Conservation (phyloP, 345 rosid genomes). For the Arabis alpina region DNA sequence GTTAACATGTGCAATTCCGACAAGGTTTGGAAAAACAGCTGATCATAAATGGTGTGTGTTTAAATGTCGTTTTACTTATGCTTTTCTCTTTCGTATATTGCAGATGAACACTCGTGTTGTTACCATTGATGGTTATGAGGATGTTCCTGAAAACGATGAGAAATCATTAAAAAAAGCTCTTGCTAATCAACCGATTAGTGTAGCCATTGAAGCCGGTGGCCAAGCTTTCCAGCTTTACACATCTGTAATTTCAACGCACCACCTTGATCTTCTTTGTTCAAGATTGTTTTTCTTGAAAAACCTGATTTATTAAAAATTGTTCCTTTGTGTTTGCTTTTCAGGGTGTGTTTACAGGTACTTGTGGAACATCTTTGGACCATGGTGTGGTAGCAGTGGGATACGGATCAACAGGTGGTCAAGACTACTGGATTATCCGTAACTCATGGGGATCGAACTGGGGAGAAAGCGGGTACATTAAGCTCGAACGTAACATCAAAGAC, state of each 20-base stretch:
- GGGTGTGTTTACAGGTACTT: constrained; percentile 45
- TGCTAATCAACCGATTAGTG: constrained; percentile 76
- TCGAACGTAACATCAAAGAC: constrained; percentile 35
- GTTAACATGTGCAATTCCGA: constrained; percentile 49
- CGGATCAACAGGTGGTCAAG: constrained; percentile 39
- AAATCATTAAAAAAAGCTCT: constrained; percentile 68
- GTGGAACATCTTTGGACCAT: constrained; percentile 44
- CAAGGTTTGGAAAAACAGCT: constrained; percentile 47
- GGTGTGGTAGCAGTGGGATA: constrained; percentile 45
- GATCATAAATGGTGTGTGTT: neutral
- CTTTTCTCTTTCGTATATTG: neutral
- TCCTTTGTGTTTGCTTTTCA: constrained; percentile 11
- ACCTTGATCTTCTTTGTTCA: neutral
- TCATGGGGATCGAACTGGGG: constrained; percentile 48
- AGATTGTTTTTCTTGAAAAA: neutral
- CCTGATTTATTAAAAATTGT: neutral
- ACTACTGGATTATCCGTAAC: constrained; percentile 45
- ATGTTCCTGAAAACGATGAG: constrained; percentile 73
- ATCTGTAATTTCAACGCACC: constrained; percentile 12
- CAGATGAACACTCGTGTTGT: constrained; percentile 76
- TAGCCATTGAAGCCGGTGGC: constrained; percentile 48
- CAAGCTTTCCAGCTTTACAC: constrained; percentile 39
- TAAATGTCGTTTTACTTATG: neutral
- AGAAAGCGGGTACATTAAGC: constrained; percentile 42
- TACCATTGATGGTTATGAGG: constrained; percentile 65